Evolutionary conservation across 352 stramenopile species (phyloP), one percentile per base, ranked within the genome.

Genomic region (Pythium volutum): DNA sequence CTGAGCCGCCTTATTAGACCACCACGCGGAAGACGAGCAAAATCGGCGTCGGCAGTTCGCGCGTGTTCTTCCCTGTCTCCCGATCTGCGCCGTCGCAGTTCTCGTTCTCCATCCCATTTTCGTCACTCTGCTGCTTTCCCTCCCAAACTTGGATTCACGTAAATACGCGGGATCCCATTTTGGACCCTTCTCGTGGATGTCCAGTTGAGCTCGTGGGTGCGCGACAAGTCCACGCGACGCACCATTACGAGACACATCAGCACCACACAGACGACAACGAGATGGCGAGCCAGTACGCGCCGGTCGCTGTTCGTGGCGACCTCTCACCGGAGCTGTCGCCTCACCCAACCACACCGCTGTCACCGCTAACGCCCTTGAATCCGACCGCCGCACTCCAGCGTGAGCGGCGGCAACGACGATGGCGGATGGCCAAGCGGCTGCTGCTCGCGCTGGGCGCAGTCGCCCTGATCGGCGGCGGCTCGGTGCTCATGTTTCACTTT

Each of bases 401-500:
- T 46, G 26, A 51, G 27, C 23, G 39, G 5, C 29, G 57, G 15
- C 59, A 10, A 16, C 55, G 49, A 39, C 64, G 58, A 23, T 70
- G 63, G 63, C 57, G 50, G 10, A 57, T 43, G n/a, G 25, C 70
- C 59, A 55, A 69, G 68, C 46, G 58, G 8, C 12, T 62, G 22
- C 38, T 75, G 36, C 14, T 71, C 20, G 27, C 52, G 26, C 47
- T 69, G 15, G 41, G 74, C 23, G 33, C 36, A 1, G 25, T 76
- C 12, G 66, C 41, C 16, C 55, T 67, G 9, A 20, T 79, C 2
- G 69, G 46, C 2, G 33, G 76, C 9, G 74, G 55, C 27, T 59
- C 62, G 9, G 51, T 70, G 31, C 16, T 70, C 4, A 55, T 65
- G 42, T 63, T 81, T 23, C 73, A 34, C 38, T 78, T 83, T 48